phyloP scores from a whole-genome alignment of 768 basidiomycete genomes.

The Amanita polypyramis region DNA sequence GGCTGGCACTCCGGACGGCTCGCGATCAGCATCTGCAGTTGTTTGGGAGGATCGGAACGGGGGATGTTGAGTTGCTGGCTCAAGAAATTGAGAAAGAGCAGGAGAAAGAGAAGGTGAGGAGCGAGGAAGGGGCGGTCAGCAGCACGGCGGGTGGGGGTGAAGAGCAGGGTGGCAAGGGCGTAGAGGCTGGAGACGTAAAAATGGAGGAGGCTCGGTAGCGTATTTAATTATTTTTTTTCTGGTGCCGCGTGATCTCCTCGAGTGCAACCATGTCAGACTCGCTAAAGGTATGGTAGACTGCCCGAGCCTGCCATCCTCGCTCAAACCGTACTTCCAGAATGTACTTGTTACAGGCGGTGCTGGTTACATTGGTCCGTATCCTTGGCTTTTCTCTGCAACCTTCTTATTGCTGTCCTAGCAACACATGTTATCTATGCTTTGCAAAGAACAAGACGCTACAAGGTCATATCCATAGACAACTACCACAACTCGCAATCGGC shows the following conservation, averaged over 20 bases:
- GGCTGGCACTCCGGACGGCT: conserved; percentile 71
- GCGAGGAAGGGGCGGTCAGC: conserved; percentile 22
- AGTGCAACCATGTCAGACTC: conserved; percentile 10
- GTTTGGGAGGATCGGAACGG: conserved; percentile 76
- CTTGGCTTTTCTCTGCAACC: neutral
- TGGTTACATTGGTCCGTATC: conserved; percentile 75
- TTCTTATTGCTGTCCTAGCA: conserved; percentile 36
- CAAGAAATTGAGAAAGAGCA: conserved; percentile 42
- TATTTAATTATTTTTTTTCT: conserved; percentile 7
- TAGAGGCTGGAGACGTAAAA: conserved; percentile 35
- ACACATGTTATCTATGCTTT: conserved; percentile 88
- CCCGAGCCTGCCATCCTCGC: conserved; percentile 13
- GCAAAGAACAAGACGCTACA: conserved; percentile 80
- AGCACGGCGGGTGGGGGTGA: conserved; percentile 20
- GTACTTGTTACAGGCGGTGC: conserved; percentile 57
- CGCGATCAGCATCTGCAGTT: conserved; percentile 66
- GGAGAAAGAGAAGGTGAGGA: conserved; percentile 26
- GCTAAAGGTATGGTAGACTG: conserved; percentile 1
- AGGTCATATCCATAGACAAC: conserved; percentile 93
- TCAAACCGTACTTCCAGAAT: conserved; percentile 39
- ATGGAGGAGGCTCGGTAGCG: conserved; percentile 6
- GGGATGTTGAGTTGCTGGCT: conserved; percentile 49
- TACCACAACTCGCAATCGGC: conserved; percentile 81
- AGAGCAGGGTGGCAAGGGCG: conserved; percentile 22
- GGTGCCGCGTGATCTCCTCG: no score